Conservation (phyloP, 257 asterid genomes). For the Solanum etuberosum region DNA sequence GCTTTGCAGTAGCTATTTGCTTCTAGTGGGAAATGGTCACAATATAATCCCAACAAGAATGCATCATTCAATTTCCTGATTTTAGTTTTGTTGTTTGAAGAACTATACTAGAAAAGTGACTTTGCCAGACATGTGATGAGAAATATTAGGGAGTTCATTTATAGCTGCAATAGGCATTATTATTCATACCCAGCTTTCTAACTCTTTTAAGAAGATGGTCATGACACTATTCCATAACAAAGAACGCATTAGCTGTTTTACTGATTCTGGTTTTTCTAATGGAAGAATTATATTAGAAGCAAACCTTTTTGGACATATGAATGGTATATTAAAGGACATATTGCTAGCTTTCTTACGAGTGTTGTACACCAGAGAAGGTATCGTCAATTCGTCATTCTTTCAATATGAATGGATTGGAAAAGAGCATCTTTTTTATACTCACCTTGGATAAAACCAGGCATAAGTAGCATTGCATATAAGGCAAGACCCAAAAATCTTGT, state of each 20-base stretch:
- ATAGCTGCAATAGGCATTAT: neutral
- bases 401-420: neutral
- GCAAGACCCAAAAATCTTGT: slow-evolving; percentile 69
- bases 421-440: neutral
- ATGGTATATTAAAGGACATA: neutral
- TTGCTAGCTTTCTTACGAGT: neutral
- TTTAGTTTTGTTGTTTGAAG: neutral
- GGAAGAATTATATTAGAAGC: neutral
- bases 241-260: neutral
- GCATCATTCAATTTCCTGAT: neutral
- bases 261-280: neutral
- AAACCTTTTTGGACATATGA: neutral
- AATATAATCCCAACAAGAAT: neutral
- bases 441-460: slow-evolving; percentile 99
- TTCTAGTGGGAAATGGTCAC: neutral
- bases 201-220: neutral
- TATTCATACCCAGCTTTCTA: neutral
- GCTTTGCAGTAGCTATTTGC: neutral
- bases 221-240: neutral
- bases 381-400: neutral
- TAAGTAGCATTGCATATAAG: slow-evolving; percentile 73
- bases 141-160: neutral
- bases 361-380: neutral
- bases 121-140: neutral
- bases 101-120: neutral